These are phyloP conservation scores for Plasmodium chabaudi DNA, from an alignment of 169 alveolate genomes.

Conservation along the genomic window DNA sequence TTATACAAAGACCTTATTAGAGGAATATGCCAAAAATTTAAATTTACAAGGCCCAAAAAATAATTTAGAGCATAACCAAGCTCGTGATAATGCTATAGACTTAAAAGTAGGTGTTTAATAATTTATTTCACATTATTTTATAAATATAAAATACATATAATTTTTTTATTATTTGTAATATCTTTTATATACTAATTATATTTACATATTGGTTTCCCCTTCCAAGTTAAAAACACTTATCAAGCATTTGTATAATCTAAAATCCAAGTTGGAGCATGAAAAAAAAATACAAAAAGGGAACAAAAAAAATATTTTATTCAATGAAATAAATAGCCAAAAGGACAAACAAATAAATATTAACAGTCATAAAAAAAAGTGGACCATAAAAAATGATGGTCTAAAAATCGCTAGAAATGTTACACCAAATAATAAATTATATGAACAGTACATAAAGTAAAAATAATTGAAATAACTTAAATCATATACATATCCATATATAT, in stretches of 20 bases:
- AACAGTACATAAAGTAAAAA: background rate
- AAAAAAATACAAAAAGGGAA: constrained; percentile 31
- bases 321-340: background rate
- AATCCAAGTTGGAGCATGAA: constrained; percentile 51
- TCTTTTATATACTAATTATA: background rate
- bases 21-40: constrained; percentile 1
- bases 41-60: background rate
- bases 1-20: constrained; percentile 9
- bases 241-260: constrained; percentile 44
- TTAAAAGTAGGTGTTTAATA: constrained; percentile 24
- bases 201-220: background rate
- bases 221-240: constrained; percentile 41
- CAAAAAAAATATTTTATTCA: constrained; percentile 7
- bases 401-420: background rate
- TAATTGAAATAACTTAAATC: no score
- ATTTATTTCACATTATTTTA: background rate
- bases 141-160: background rate
- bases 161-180: background rate
- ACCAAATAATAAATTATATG: background rate
- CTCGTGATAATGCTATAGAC: constrained; percentile 5
- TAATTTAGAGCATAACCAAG: background rate
- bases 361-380: background rate
- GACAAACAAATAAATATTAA: background rate
- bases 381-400: background rate
- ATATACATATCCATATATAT: no score